phyloP scores from a whole-genome alignment of 2,329 filamentous ascomycete species.

The Botrytis elliptica region DNA sequence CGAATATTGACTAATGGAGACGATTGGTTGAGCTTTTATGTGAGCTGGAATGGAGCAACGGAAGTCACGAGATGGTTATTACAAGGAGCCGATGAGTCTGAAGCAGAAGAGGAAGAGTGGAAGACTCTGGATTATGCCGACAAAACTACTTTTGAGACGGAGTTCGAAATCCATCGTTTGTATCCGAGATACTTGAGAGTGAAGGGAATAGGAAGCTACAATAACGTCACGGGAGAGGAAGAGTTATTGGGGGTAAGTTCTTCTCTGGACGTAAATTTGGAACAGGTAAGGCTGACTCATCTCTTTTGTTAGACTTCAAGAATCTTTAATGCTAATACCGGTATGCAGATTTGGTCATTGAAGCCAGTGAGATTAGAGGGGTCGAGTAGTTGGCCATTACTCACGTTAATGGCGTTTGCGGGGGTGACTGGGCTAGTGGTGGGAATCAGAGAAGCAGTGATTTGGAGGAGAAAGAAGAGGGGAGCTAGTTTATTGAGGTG shows the following conservation, averaged over 20 bases:
- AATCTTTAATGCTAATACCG: slow-evolving; percentile 15
- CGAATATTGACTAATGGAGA: slow-evolving; percentile 38
- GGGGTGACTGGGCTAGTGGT: slow-evolving; percentile 10
- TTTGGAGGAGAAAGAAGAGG: slow-evolving; percentile 12
- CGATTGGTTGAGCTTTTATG: slow-evolving; percentile 45
- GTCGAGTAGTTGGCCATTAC: slow-evolving; percentile 9
- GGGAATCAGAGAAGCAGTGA: slow-evolving; percentile 14
- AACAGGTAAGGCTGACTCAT: slow-evolving; percentile 17
- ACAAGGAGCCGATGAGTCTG: slow-evolving; percentile 14
- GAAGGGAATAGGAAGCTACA: slow-evolving; percentile 2
- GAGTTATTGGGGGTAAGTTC: slow-evolving; percentile 18
- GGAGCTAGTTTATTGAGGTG: slow-evolving; percentile 9
- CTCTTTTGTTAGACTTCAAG: slow-evolving; percentile 3
- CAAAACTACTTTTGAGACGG: slow-evolving; percentile 17
- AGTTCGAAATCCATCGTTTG: slow-evolving; percentile 1
- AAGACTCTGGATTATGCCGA: slow-evolving; percentile 13
- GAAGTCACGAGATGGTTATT: slow-evolving; percentile 46
- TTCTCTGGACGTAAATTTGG: slow-evolving; percentile 14
- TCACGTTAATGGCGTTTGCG: slow-evolving; percentile 6
- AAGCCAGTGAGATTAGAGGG: slow-evolving; percentile 14
- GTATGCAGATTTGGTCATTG: slow-evolving; percentile 18
- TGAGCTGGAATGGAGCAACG: slow-evolving; percentile 55
- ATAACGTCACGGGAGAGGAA: neutral
- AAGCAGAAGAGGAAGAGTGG: slow-evolving; percentile 9
- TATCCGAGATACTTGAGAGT: slow-evolving; percentile 18